Evolutionary conservation across 2,329 filamentous ascomycete genomes (phyloP), one percentile per base, ranked within the genome.

Genomic region (Daldinia sp.): DNA sequence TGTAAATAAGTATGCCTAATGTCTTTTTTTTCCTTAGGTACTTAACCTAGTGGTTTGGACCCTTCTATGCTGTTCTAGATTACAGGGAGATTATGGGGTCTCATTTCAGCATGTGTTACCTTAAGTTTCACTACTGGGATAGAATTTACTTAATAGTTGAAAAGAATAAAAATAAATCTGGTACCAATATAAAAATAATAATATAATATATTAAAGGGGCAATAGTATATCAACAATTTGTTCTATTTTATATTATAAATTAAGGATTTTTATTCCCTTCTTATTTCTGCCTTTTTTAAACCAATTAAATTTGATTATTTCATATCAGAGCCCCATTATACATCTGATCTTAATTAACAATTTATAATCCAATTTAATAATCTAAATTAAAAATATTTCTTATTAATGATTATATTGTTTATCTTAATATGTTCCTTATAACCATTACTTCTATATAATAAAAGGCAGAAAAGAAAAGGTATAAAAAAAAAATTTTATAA

Each of bases 111-210:
- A 30, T 41, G 47, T 58, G 30, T 34, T 39, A 27, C 32, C 48
- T 43, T 30, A 41, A 61, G 64, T 67, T 67, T 67, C 64, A 64
- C 61, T 57, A 67, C 49, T 29, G 34, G 39, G 25, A 61, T 56
- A 39, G 50, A 49, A 58, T 56, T 3, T 10, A 50, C 29, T 35
- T 25, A 35, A 23, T 13, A 23, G 39, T 45, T 45, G 13, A 23
- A 15, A 11, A 45, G 39, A 15, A 27, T 27, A 13, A 27, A 45
- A 13, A 23, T 3, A n/a, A 45, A 45, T 13, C 39, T 45, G 39
- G 21, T 45, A 23, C 25, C 25, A 27, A 23, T 23, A 45, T 45
- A 45, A 45, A n/a, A 21, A 7, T 45, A 45, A 45, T 45, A 45
- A 45, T 45, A 11, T 39, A 15, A 35, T 35, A 17, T 17, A 35